Evolutionary conservation across 2,329 filamentous ascomycete species (phyloP), one percentile per base, ranked within the genome.

Genomic region (Aspergillus neotritici): DNA sequence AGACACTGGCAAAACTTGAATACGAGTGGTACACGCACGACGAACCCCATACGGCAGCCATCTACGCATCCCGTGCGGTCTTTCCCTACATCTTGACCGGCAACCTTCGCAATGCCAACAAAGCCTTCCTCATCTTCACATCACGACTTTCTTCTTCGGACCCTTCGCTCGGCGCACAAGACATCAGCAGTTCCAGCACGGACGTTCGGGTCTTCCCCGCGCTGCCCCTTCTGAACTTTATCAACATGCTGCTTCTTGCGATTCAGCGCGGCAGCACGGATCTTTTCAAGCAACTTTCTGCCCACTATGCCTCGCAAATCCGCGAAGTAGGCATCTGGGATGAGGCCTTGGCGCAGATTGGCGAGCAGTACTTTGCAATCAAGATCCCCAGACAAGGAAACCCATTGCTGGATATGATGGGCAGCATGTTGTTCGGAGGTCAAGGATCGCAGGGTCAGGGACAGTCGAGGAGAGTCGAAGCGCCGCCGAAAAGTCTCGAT

Each of bases 391-490:
- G 85, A 58, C 88, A 95, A 72, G 86, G 84, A 51, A 97, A 97
- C 66, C 90, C 90, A 3, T 73, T 98, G 66, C 81, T 97, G 68
- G 93, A 98, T 64, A 97, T 98, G 90, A 94, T 98, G 86, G 90
- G 89, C 37, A 90, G 82, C 50, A 80, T 98, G 75, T 86, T 98
- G 60, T 90, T 90, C 37, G 88, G 88, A 14, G 84, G 76, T 17
- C 78, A 76, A 15, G 55, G 53, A 37, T 49, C 58, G 21, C 63
- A 64, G 47, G 48, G 51, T n/a, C 56, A 52, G 41, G 48, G 41
- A 28, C 51, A 72, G 45, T 60, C 66, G 33, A 76, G 69, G 61
- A 72, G 66, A 52, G 70, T 74, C 30, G 71, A 73, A 43, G 68
- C 67, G 28, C 65, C 69, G 36, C 70, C 69, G 14, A 57, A 67